Evolutionary conservation across 768 basidiomycete species (phyloP).

Genomic region (Psilocybe cyanescens): DNA sequence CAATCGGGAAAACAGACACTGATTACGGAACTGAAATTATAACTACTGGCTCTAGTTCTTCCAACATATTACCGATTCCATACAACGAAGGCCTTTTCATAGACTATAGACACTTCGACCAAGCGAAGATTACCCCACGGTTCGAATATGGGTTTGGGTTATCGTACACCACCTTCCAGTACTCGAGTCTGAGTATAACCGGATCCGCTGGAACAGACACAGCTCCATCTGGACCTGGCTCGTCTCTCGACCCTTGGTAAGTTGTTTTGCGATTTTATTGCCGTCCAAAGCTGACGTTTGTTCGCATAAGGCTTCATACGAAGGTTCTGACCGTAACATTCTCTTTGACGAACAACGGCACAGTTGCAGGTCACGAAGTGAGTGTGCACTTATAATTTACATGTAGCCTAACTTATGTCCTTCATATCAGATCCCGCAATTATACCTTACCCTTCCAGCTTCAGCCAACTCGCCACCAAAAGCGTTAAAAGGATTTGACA

Average conservation of each 20-base stretch:
- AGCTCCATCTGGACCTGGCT: slow-evolving; percentile 49
- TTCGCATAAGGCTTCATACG: slow-evolving; percentile 49
- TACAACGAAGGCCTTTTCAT: slow-evolving; percentile 64
- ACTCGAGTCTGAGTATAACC: slow-evolving; percentile 45
- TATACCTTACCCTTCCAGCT: slow-evolving; percentile 55
- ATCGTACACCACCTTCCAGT: slow-evolving; percentile 62
- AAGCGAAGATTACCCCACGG: slow-evolving; percentile 45
- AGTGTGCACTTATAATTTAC: slow-evolving; percentile 2
- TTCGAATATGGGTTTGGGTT: slow-evolving; percentile 57
- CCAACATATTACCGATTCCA: slow-evolving; percentile 48
- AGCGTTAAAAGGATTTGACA: slow-evolving; percentile 61
- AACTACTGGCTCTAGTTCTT: slow-evolving; percentile 36
- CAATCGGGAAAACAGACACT: slow-evolving; percentile 53
- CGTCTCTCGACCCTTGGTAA: slow-evolving; percentile 56
- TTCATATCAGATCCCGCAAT: slow-evolving; percentile 49
- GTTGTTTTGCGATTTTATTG: neutral
- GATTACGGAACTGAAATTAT: slow-evolving; percentile 64
- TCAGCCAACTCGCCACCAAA: slow-evolving; percentile 52
- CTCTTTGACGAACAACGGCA: slow-evolving; percentile 55
- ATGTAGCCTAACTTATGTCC: neutral
- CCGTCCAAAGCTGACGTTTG: neutral
- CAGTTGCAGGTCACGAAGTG: slow-evolving; percentile 58
- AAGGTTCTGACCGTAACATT: slow-evolving; percentile 57
- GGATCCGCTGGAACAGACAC: slow-evolving; percentile 45
- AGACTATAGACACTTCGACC: slow-evolving; percentile 63